Conservation (phyloP, 306 rosid species). For the Pterocarpus macrocarpus region DNA sequence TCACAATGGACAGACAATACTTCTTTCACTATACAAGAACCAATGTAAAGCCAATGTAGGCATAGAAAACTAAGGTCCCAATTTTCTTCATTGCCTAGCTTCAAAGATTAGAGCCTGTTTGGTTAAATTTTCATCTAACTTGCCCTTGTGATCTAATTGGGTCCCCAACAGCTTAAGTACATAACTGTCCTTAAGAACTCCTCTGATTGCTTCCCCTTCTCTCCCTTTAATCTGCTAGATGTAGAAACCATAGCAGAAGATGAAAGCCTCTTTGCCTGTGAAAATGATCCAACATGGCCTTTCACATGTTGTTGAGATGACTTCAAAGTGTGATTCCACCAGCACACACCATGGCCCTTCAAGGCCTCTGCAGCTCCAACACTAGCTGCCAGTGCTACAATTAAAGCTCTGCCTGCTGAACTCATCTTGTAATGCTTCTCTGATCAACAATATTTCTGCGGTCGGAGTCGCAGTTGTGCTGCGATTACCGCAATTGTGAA, state of each 20-base stretch:
- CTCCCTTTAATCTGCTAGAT: slow-evolving; percentile 40
- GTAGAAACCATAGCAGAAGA: slow-evolving; percentile 52
- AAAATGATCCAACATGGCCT: slow-evolving; percentile 34
- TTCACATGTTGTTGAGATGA: too few relatives aligned
- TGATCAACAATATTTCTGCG: too few relatives aligned
- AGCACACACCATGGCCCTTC: too few relatives aligned
- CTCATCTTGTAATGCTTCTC: slow-evolving; percentile 38
- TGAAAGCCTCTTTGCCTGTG: slow-evolving; percentile 56
- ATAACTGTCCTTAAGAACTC: slow-evolving; percentile 60
- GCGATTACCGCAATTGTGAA: too few relatives aligned
- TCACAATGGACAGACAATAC: too few relatives aligned
- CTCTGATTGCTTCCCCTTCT: background rate
- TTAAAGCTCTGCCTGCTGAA: slow-evolving; percentile 46
- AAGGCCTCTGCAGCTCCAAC: slow-evolving; percentile 57
- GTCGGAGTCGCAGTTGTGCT: too few relatives aligned
- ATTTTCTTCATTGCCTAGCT: background rate
- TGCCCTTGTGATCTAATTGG: slow-evolving; percentile 23
- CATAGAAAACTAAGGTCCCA: too few relatives aligned
- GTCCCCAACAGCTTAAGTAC: slow-evolving; percentile 79
- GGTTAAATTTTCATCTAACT: too few relatives aligned
- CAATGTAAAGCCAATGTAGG: too few relatives aligned
- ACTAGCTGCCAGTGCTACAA: slow-evolving; percentile 44
- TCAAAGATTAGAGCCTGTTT: too few relatives aligned
- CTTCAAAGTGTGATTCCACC: too few relatives aligned
- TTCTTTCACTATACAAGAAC: too few relatives aligned